Evolutionary conservation across 2,329 filamentous ascomycete species (phyloP).

Genomic region (Emergomyces orientalis): DNA sequence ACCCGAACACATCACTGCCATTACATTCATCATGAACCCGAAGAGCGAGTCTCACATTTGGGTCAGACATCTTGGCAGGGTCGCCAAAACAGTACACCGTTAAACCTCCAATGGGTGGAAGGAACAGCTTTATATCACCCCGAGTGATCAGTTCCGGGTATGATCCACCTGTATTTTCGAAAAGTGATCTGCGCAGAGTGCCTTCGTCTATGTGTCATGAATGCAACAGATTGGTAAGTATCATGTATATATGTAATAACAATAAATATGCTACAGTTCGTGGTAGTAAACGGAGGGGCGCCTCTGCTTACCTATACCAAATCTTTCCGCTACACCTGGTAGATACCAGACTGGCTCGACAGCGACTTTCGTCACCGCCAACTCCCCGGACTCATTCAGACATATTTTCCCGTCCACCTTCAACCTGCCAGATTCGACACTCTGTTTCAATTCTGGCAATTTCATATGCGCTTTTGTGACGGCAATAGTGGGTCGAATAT

Average conservation of each 20-base stretch:
- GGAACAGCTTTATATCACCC: conserved; percentile 86
- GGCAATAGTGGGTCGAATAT: conserved; percentile 83
- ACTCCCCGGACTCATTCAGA: conserved; percentile 72
- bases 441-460: conserved; percentile 87
- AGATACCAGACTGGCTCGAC: conserved; percentile 92
- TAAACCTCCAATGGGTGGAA: conserved; percentile 88
- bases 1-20: conserved; percentile 93
- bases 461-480: conserved; percentile 93
- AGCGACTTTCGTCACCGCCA: conserved; percentile 91
- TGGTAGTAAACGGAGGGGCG: background rate
- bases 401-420: conserved; percentile 80
- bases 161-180: conserved; percentile 91
- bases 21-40: conserved; percentile 88
- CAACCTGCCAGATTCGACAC: conserved; percentile 68
- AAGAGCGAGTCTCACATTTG: conserved; percentile 68
- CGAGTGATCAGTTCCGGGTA: conserved; percentile 96
- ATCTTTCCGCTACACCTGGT: conserved; percentile 80
- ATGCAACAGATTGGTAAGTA: background rate
- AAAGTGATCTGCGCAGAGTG: conserved; percentile 72
- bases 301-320: conserved; percentile 61
- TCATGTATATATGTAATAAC: background rate
- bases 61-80: conserved; percentile 85
- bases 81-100: conserved; percentile 98
- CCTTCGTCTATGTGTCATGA: conserved; percentile 57
- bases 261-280: background rate